Conservation (phyloP, 1,284 basidiomycete genomes). For the Trametes polyzona region DNA sequence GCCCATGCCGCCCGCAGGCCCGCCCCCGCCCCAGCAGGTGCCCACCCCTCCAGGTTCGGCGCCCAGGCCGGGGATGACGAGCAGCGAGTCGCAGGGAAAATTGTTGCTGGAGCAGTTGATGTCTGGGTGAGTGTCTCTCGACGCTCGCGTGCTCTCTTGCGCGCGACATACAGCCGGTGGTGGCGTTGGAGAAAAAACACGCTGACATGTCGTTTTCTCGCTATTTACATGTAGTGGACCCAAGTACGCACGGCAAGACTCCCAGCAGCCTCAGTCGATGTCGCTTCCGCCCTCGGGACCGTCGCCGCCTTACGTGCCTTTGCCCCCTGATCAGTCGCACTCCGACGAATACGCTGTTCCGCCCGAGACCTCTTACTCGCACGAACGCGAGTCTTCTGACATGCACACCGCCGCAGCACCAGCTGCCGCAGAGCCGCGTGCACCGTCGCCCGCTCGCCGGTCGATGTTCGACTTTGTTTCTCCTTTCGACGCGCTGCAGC, state of each 20-base stretch:
- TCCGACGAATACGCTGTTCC: conserved; percentile 40
- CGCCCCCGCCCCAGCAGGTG: conserved; percentile 55
- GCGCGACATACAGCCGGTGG: background rate
- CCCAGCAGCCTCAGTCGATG: conserved; percentile 44
- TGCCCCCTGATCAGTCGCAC: conserved; percentile 33
- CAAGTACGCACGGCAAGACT: conserved; percentile 59
- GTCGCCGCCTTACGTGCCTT: conserved; percentile 50
- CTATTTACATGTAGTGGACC: conserved; percentile 43
- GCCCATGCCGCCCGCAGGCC: conserved; percentile 34
- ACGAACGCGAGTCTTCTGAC: conserved; percentile 37
- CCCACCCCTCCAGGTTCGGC: conserved; percentile 71
- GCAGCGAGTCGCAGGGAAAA: conserved; percentile 68
- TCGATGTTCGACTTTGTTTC: conserved; percentile 84
- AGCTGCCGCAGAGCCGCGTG: conserved; percentile 43
- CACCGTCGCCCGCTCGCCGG: conserved; percentile 70
- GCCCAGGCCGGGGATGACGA: conserved; percentile 55
- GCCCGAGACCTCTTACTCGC: conserved; percentile 48
- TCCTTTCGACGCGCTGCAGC: conserved; percentile 73
- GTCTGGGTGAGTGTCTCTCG: conserved; percentile 61
- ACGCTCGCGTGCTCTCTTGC: background rate
- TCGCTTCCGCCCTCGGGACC: conserved; percentile 43
- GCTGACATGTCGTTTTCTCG: background rate
- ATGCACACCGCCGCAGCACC: conserved; percentile 21
- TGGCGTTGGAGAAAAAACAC: background rate
- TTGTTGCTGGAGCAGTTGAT: conserved; percentile 78